A percentile compares a stretch with the other conserved stretches of the same genome.
phyloP scores from a whole-genome alignment of 257 asterid genomes.

The Lantana camara region DNA sequence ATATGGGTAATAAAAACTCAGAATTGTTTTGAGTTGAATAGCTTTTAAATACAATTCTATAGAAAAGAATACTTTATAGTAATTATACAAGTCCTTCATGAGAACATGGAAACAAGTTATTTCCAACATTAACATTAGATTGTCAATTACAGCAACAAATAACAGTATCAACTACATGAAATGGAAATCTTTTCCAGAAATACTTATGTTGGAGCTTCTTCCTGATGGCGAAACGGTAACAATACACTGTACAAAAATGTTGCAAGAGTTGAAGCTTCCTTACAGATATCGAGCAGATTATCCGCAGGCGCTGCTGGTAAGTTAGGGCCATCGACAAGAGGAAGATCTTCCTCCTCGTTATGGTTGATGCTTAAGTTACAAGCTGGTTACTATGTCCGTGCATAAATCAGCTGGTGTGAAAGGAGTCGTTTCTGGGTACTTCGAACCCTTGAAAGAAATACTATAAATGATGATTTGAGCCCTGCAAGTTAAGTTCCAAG shows the following conservation, averaged over 20 bases:
- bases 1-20: not conserved
- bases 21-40: too few relatives aligned
- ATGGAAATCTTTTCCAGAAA: not conserved
- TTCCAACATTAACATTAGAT: not conserved
- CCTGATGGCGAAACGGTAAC: not conserved
- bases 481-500: constrained; percentile 27
- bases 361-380: not conserved
- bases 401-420: not conserved
- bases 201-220: not conserved
- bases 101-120: not conserved
- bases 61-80: too few relatives aligned
- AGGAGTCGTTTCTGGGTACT: not conserved
- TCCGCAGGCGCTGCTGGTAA: too few relatives aligned
- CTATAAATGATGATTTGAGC: constrained; percentile 28
- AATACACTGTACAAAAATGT: constrained; percentile 24
- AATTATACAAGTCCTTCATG: too few relatives aligned
- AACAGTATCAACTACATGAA: not conserved
- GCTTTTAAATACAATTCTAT: too few relatives aligned
- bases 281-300: constrained; percentile 8
- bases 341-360: not conserved
- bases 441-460: not conserved
- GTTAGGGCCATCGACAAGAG: not conserved
- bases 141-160: constrained; percentile 7
- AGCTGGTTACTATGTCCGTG: not conserved
- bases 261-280: constrained; percentile 12